A percentile compares a stretch with the other conserved stretches of the same genome.
phyloP scores from a whole-genome alignment of 2,329 filamentous ascomycete species.

The Fusarium sp. region DNA sequence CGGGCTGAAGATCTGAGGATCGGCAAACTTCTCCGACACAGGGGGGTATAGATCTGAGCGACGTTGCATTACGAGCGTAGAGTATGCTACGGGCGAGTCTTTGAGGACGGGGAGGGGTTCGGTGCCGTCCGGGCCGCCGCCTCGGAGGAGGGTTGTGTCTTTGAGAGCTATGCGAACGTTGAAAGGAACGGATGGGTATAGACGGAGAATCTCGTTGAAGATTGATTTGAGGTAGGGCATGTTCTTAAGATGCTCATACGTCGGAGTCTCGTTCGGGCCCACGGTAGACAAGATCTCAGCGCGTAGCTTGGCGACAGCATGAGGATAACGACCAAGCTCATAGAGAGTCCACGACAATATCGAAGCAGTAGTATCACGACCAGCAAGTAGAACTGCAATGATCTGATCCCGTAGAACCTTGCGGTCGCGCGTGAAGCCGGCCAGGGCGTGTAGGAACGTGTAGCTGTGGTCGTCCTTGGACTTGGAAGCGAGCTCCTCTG shows the following conservation, averaged over 20 bases:
- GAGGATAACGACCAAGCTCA: slow-evolving; percentile 80
- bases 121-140: slow-evolving; percentile 73
- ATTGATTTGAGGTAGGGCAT: slow-evolving; percentile 86
- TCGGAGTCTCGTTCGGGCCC: slow-evolving; percentile 72
- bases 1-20: slow-evolving; percentile 68
- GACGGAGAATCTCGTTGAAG: slow-evolving; percentile 81
- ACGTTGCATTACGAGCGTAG: slow-evolving; percentile 79
- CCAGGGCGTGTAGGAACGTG: slow-evolving; percentile 89
- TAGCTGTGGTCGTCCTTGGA: slow-evolving; percentile 78
- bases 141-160: slow-evolving; percentile 80
- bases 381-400: slow-evolving; percentile 84
- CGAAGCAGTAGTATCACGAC: slow-evolving; percentile 86
- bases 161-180: slow-evolving; percentile 79
- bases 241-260: slow-evolving; percentile 84
- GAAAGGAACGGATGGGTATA: slow-evolving; percentile 84
- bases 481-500: slow-evolving; percentile 78
- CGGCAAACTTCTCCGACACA: slow-evolving; percentile 58
- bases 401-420: slow-evolving; percentile 86
- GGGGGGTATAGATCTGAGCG: slow-evolving; percentile 71
- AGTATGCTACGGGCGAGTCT: slow-evolving; percentile 75
- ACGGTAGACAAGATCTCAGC: slow-evolving; percentile 77
- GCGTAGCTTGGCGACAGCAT: slow-evolving; percentile 75
- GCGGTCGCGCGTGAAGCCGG: slow-evolving; percentile 79
- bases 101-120: slow-evolving; percentile 75
- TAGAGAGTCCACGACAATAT: slow-evolving; percentile 87